Conservation (phyloP, 139 green algal species). For the Picochlorum costavermella region DNA sequence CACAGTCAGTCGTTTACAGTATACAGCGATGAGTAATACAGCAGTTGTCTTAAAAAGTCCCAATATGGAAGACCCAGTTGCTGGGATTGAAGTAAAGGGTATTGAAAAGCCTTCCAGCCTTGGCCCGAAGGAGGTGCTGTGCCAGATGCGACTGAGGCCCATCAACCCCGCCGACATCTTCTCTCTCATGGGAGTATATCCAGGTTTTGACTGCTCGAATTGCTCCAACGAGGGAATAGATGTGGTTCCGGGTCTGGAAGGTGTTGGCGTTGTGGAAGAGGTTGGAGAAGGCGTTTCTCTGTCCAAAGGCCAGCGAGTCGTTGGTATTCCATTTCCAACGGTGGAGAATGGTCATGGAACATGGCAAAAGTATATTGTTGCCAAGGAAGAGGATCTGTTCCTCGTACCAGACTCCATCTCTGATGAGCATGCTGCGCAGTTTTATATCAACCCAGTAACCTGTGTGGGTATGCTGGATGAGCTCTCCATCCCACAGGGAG, state of each 20-base stretch:
- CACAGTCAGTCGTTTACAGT: too few species aligned
- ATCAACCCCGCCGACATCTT: conserved; percentile 41
- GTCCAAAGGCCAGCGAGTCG: conserved; percentile 35
- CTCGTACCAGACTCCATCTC: conserved; percentile 27
- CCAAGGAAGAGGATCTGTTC: conserved; percentile 21
- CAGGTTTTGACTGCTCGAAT: conserved; percentile 28
- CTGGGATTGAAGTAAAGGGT: background rate
- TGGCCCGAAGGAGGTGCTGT: conserved; percentile 6
- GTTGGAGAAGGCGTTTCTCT: conserved; percentile 17
- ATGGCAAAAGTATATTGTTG: conserved; percentile 35
- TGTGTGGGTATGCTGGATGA: conserved; percentile 35
- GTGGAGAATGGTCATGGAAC: conserved; percentile 28
- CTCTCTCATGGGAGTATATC: conserved; percentile 32
- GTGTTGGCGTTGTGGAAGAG: conserved; percentile 26
- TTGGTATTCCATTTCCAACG: conserved; percentile 19
- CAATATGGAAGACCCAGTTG: background rate
- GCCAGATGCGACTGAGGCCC: conserved; percentile 16
- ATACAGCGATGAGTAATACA: too few species aligned
- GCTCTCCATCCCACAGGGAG: conserved; percentile 26
- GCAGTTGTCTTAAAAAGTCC: too few species aligned
- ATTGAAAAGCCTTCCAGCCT: background rate
- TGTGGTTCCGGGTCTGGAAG: conserved; percentile 30
- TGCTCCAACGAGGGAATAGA: background rate
- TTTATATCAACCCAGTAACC: conserved; percentile 36
- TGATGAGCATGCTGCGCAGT: conserved; percentile 33